phyloP scores from a whole-genome alignment of 2,329 filamentous ascomycete species.

The Paraphoma chrysanthemicola region DNA sequence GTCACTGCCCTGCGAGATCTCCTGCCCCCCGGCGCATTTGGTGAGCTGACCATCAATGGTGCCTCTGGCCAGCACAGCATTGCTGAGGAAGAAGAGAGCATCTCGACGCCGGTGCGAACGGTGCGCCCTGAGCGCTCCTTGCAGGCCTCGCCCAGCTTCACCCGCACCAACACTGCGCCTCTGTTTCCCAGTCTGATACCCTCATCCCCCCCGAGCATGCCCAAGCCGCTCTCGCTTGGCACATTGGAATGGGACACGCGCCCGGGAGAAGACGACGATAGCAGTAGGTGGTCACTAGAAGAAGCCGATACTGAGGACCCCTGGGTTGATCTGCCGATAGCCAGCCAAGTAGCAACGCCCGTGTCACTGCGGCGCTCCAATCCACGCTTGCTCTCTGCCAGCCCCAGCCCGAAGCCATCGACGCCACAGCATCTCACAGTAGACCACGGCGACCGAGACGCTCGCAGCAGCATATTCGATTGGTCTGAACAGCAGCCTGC shows the following conservation, averaged over 20 bases:
- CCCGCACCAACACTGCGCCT: slow-evolving; percentile 38
- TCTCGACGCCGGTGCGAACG: slow-evolving; percentile 56
- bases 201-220: slow-evolving; percentile 55
- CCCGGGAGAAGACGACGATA: slow-evolving; percentile 47
- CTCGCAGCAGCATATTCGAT: slow-evolving; percentile 75
- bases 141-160: slow-evolving; percentile 44
- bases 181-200: slow-evolving; percentile 50
- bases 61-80: slow-evolving; percentile 52
- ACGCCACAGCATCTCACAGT: slow-evolving; percentile 48
- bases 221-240: slow-evolving; percentile 49
- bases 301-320: slow-evolving; percentile 47
- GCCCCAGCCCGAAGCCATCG: slow-evolving; percentile 44
- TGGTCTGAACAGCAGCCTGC: slow-evolving; percentile 73
- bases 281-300: slow-evolving; percentile 52
- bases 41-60: slow-evolving; percentile 42
- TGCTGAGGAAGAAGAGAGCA: slow-evolving; percentile 59
- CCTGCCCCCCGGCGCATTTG: slow-evolving; percentile 55
- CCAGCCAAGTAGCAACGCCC: slow-evolving; percentile 39
- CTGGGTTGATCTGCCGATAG: slow-evolving; percentile 49
- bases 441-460: slow-evolving; percentile 50
- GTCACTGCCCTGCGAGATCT: slow-evolving; percentile 57
- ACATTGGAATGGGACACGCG: slow-evolving; percentile 50
- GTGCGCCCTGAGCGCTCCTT: slow-evolving; percentile 46
- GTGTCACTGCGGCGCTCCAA: slow-evolving; percentile 42
- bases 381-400: slow-evolving; percentile 35